phyloP scores from a whole-genome alignment of 352 stramenopile genomes.

The Pythium periplocum region DNA sequence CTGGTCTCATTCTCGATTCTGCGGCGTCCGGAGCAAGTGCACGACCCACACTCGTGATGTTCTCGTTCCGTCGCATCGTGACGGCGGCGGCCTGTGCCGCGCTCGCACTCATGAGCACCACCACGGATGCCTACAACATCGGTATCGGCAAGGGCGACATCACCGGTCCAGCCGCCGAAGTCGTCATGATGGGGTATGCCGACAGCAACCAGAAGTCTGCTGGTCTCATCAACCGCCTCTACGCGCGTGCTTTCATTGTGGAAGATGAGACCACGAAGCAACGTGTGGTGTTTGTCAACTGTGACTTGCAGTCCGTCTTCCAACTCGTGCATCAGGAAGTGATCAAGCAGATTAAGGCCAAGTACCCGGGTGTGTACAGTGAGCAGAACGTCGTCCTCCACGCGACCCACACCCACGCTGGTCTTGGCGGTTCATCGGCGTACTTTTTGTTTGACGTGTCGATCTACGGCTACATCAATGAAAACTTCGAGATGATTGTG shows the following conservation, averaged over 20 bases:
- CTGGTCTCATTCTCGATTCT: not conserved
- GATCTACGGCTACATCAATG: constrained; percentile 34
- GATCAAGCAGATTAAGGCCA: constrained; percentile 28
- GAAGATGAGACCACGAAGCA: constrained; percentile 28
- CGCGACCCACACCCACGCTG: constrained; percentile 83
- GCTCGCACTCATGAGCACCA: constrained; percentile 3
- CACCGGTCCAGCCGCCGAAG: constrained; percentile 47
- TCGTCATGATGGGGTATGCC: constrained; percentile 68
- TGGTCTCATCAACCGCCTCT: constrained; percentile 60
- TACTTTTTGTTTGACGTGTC: constrained; percentile 71
- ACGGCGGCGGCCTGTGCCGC: constrained; percentile 2
- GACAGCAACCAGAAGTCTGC: constrained; percentile 31
- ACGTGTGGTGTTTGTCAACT: constrained; percentile 45
- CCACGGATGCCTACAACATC: constrained; percentile 30
- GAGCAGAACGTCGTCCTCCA: constrained; percentile 70
- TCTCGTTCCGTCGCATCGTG: constrained; percentile 9
- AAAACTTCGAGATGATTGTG: constrained; percentile 65
- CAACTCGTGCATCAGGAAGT: constrained; percentile 54
- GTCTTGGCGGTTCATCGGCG: constrained; percentile 42
- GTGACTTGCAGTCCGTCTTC: constrained; percentile 36
- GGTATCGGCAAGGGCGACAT: constrained; percentile 57
- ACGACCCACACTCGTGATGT: constrained; percentile 1
- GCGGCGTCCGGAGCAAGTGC: not conserved
- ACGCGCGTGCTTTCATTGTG: constrained; percentile 61
- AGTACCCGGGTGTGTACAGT: constrained; percentile 36